Base-by-base conservation (phyloP, 1,139 yeast species). In the Candida sanyaensis region DNA sequence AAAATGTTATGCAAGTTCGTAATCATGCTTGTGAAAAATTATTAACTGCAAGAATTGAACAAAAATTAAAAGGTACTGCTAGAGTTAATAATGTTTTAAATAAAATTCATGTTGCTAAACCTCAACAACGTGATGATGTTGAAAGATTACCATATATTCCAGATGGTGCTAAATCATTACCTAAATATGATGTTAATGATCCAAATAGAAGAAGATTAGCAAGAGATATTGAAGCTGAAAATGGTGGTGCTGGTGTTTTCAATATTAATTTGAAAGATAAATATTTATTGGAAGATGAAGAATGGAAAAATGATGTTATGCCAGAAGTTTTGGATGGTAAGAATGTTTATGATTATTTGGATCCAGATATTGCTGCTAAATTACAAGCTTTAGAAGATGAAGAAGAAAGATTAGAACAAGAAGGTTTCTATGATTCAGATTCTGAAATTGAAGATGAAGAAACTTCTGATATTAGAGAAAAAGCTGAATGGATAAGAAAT, bases 201-300 rank as follows among this genome's bases (percentile, higher is more conserved):
- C 96, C 96, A 57, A 77, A 86, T 61, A 83, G 97, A 71, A 83
- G 93, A 63, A 78, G 65, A 57, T 78, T 93, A 63, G 91, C 96
- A 39, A 83, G 89, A 63, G 99, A 93, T 63, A 77, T 91, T 55
- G 99, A 93, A 73, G 86, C 80, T 42, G 97, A 88, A 67, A 90
- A 93, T 61, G 99, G 99, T 64, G 99, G 99, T 66, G 97, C 99
- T 29, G 99, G 99, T 78, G 99, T 93, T 36, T 93, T 75, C 78
- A 93, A 91, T 73, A 83, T 93, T 62, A 90, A 95, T 74, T 79
- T 92, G 73, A 89, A 91, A 71, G 98, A 92, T 62, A 87, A 86
- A 61, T 93, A 93, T 71, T 61, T 93, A 52, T 78, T 93, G 58
- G 99, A 93, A 58, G 95, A 95, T 64, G 98, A 92, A 42, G 96